A percentile compares a stretch with the other conserved stretches of the same genome.
These are phyloP conservation scores for Melampsora americana DNA, from an alignment of 1,284 basidiomycete genomes.

Conservation along the genomic window DNA sequence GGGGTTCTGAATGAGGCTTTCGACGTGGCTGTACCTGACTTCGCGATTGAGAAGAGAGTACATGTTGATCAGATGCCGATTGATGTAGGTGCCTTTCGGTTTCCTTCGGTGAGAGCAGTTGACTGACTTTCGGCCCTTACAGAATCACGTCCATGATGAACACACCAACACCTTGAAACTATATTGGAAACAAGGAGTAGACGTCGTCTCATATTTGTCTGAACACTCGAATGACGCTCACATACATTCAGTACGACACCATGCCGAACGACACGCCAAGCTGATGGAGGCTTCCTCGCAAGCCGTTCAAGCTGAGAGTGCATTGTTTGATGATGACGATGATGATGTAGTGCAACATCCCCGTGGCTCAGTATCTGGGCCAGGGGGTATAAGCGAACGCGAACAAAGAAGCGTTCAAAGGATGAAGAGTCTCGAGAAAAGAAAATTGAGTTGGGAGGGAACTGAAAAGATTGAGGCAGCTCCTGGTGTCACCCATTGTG, in stretches of 20 bases:
- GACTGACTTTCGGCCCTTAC: slow-evolving; percentile 2
- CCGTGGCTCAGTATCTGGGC: slow-evolving; percentile 3
- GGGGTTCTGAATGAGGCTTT: slow-evolving; percentile 92
- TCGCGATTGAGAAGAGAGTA: slow-evolving; percentile 55
- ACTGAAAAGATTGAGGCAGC: slow-evolving; percentile 44
- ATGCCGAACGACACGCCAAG: slow-evolving; percentile 71
- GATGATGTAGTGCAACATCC: slow-evolving; percentile 57
- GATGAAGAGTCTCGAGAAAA: slow-evolving; percentile 33
- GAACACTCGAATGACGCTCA: slow-evolving; percentile 78
- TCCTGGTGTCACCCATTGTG: slow-evolving; percentile 40
- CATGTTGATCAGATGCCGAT: slow-evolving; percentile 99
- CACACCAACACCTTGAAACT: slow-evolving; percentile 81
- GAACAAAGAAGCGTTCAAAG: slow-evolving; percentile 33
- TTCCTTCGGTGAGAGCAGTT: not conserved
- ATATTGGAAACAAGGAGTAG: slow-evolving; percentile 62
- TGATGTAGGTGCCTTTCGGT: slow-evolving; percentile 62
- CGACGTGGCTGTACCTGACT: slow-evolving; percentile 67
- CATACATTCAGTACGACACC: slow-evolving; percentile 83
- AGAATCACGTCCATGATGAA: slow-evolving; percentile 90
- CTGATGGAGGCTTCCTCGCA: slow-evolving; percentile 74
- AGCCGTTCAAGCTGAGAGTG: slow-evolving; percentile 75
- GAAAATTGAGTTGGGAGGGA: slow-evolving; percentile 22
- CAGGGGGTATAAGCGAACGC: slow-evolving; percentile 20
- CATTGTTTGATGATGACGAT: slow-evolving; percentile 77
- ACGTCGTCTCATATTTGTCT: slow-evolving; percentile 89